Base-by-base conservation (phyloP, 2,329 filamentous ascomycete species). In the Sclerotiophoma versabilis region DNA sequence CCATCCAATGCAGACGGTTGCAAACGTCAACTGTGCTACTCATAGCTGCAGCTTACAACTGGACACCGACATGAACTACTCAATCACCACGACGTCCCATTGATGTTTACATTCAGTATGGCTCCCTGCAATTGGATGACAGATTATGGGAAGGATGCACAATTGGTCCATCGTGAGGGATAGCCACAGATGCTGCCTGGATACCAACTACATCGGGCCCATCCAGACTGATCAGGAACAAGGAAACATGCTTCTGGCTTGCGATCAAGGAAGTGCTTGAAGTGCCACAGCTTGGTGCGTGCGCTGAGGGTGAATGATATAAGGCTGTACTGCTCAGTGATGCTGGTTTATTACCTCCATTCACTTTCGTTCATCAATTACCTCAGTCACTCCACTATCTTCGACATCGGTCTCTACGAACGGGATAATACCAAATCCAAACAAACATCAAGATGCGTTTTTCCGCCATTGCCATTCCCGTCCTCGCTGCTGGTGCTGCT, bases 391-490 rank as follows among this genome's bases (percentile, higher is more conserved):
- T 32, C 32, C 15, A 38, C 14, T 34, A 5, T 9, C 20, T 19
- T 23, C 5, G 4, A 17, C 17, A 30, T 11, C 17, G n/a, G 17
- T 11, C 27, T 5, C 17, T 17, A 27, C 30, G 12, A 43, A 12
- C 30, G 29, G 9, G 2, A 33, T 10, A 27, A 43, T 14, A 49
- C 23, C 38, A 49, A 7, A n/a, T n/a, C n/a, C n/a, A n/a, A n/a
- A 29, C 3, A 20, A 12, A 11, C 23, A 37, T 17, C 27, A 53
- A 49, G 0, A 57, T 57, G 54, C 48, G 39, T 45, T 45, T 53
- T 49, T 44, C 54, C 12, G 19, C 27, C 15, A 27, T 57, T 10
- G 33, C 22, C 25, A 38, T 57, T 10, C 49, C 54, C 8, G 44
- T 45, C 38, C 37, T 57, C 17, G 49, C 44, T 14, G 54, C 22